Conservation (phyloP, 129 eudicot species). For the Artemisia tridentata region DNA sequence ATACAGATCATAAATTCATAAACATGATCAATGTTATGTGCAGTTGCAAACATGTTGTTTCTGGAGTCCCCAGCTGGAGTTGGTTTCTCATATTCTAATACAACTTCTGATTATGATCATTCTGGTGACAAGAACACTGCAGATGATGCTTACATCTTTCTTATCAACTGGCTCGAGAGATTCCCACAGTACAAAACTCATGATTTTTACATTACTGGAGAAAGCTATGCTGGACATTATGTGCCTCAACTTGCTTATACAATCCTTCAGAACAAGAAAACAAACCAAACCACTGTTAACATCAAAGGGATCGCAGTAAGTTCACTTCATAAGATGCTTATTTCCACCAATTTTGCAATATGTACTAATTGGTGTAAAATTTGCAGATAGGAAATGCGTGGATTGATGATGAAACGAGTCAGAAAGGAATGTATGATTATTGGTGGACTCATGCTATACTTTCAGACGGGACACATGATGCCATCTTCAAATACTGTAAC, state of each 20-base stretch:
- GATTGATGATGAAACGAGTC: constrained; percentile 33
- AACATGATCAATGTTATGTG: background rate
- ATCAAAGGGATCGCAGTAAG: constrained; percentile 58
- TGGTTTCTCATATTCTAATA: constrained; percentile 55
- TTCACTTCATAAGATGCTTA: background rate
- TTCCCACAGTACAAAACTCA: constrained; percentile 49
- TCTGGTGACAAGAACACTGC: constrained; percentile 58
- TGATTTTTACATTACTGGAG: constrained; percentile 51
- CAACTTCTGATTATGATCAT: constrained; percentile 36
- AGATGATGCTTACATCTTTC: constrained; percentile 40
- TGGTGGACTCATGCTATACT: constrained; percentile 49
- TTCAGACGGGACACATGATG: constrained; percentile 39
- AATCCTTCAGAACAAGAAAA: constrained; percentile 35
- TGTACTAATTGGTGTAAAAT: background rate
- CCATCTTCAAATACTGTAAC: constrained; percentile 33
- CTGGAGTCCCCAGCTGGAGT: constrained; percentile 67
- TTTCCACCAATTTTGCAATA: background rate
- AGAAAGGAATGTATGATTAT: constrained; percentile 35
- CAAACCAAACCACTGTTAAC: constrained; percentile 43
- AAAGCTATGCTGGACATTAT: constrained; percentile 59
- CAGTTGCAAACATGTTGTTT: constrained; percentile 58
- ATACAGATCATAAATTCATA: constrained; percentile 6
- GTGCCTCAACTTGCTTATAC: constrained; percentile 59
- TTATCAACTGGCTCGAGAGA: constrained; percentile 54
- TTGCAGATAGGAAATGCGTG: constrained; percentile 51